phyloP scores from a whole-genome alignment of 2,329 filamentous ascomycete species.

The Tolypocladium guangdongense region DNA sequence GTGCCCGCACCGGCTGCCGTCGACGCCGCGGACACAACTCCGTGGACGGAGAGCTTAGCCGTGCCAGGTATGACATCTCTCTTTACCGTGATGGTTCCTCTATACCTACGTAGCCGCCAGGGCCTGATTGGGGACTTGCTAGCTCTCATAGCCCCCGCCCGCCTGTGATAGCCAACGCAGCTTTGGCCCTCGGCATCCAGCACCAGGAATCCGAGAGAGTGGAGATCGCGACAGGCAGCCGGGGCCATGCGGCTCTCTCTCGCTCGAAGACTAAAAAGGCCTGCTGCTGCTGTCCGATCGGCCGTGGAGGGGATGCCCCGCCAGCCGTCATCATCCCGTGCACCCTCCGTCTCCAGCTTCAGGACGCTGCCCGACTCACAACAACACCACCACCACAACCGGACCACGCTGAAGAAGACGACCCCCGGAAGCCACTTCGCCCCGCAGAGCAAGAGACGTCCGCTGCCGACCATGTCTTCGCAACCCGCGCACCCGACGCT shows the following conservation, averaged over 20 bases:
- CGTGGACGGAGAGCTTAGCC: not conserved
- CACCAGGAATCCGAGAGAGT: not conserved
- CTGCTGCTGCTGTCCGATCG: conserved; percentile 14
- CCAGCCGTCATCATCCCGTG: conserved; percentile 10
- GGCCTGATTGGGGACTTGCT: not conserved
- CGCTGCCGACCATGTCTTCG: conserved; percentile 42
- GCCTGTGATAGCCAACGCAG: not conserved
- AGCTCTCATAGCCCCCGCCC: not conserved
- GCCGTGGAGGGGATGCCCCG: conserved; percentile 16
- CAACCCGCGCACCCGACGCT: conserved; percentile 58
- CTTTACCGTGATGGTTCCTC: not conserved
- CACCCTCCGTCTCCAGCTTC: conserved; percentile 12
- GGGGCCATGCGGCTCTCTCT: conserved; percentile 1
- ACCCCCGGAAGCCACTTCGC: not conserved
- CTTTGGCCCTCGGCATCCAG: conserved; percentile 1
- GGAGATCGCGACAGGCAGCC: conserved; percentile 1
- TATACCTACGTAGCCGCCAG: not conserved
- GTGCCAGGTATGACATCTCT: not conserved
- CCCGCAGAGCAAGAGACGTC: conserved; percentile 9
- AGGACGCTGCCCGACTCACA: not conserved
- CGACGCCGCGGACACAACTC: not conserved
- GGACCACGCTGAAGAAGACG: not conserved
- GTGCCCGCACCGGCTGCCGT: not conserved
- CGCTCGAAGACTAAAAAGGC: conserved; percentile 2
- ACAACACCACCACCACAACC: conserved; percentile 1